Evolutionary conservation across 768 basidiomycete species (phyloP).

Genomic region (Phylloporus rhodoxanthus): DNA sequence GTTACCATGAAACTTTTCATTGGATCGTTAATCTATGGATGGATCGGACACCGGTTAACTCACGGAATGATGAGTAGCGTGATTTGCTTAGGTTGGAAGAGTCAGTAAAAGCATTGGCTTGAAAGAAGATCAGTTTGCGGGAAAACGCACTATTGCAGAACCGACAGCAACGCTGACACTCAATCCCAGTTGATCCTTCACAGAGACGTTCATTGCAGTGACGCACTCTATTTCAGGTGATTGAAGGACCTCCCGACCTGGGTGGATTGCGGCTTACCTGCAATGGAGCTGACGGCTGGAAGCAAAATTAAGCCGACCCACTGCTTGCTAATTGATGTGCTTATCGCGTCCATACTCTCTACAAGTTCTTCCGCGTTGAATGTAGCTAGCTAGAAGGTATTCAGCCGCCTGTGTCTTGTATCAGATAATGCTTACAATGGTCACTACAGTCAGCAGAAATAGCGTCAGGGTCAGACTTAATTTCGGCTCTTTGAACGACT

Average conservation of each 20-base stretch:
- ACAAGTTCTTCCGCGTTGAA: conserved; percentile 73
- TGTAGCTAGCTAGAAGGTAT: conserved; percentile 39
- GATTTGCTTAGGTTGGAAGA: conserved; percentile 52
- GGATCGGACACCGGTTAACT: conserved; percentile 19
- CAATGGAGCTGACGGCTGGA: conserved; percentile 76
- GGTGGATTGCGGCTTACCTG: conserved; percentile 43
- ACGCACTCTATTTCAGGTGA: conserved; percentile 57
- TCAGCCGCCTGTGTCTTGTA: conserved; percentile 2
- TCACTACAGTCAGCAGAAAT: conserved; percentile 50
- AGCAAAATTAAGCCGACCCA: conserved; percentile 88
- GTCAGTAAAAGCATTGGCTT: neutral
- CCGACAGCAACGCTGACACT: conserved; percentile 83
- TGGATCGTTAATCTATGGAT: neutral
- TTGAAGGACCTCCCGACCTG: neutral
- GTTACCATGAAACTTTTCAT: conserved; percentile 57
- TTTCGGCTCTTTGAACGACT: conserved; percentile 43
- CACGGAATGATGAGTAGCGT: conserved; percentile 82
- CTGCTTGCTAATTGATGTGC: conserved; percentile 67
- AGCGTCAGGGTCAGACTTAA: conserved; percentile 57
- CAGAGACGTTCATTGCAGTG: conserved; percentile 85
- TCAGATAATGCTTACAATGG: conserved; percentile 44
- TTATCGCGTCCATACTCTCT: conserved; percentile 76
- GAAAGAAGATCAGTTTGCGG: neutral
- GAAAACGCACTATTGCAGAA: conserved; percentile 57
- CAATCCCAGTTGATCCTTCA: conserved; percentile 75